Percentiles rank a stretch among this genome's conserved stretches.
These are phyloP conservation scores for Hemileccinum impolitum DNA, from an alignment of 768 basidiomycete genomes.

Conservation along the genomic window DNA sequence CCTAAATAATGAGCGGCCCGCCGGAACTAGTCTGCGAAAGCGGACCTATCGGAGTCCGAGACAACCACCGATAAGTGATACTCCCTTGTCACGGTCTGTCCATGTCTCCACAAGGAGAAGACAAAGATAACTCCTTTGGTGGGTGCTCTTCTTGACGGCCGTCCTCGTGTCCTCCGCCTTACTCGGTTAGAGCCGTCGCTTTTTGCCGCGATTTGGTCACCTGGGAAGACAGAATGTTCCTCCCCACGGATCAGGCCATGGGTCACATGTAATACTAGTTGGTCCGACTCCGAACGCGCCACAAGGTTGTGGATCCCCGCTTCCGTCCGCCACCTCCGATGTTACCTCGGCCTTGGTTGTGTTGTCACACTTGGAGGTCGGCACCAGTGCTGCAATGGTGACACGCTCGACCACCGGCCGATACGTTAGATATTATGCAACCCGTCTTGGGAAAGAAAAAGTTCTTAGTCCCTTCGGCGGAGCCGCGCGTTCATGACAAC, in stretches of 20 bases:
- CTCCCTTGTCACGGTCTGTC: neutral
- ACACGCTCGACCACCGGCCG: neutral
- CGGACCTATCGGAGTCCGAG: neutral
- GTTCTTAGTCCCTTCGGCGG: neutral
- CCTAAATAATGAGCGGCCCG: neutral
- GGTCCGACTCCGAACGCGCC: constrained; percentile 2
- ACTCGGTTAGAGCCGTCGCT: constrained; percentile 5
- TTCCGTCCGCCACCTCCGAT: constrained; percentile 1
- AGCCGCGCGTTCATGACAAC: neutral
- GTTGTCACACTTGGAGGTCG: constrained; percentile 1
- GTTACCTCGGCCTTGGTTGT: neutral
- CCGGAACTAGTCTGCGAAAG: constrained; percentile 6
- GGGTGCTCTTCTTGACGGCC: neutral
- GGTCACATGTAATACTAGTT: constrained; percentile 1
- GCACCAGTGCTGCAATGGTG: neutral
- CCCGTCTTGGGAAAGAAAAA: neutral
- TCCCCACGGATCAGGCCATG: neutral
- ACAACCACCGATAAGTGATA: neutral
- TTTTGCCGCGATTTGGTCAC: constrained; percentile 2
- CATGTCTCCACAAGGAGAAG: neutral
- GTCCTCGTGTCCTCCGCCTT: neutral
- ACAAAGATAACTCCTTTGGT: constrained; percentile 6
- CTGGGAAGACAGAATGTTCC: neutral
- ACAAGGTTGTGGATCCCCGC: constrained; percentile 3
- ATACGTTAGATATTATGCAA: neutral